phyloP scores from a whole-genome alignment of 2,329 filamentous ascomycete species.

The Colletotrichum falcatum region DNA sequence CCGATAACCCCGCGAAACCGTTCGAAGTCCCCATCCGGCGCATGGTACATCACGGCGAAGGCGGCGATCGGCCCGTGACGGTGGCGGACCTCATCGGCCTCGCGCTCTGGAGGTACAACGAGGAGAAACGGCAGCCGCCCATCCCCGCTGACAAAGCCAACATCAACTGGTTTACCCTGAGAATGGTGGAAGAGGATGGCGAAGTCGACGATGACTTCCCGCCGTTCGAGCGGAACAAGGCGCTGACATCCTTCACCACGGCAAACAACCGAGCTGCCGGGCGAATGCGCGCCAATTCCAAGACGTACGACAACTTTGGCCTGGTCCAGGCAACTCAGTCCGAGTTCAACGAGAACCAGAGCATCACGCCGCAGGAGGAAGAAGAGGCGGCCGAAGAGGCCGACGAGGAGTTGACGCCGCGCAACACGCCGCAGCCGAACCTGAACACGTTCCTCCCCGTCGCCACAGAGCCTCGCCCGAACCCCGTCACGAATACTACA shows the following conservation, averaged over 20 bases:
- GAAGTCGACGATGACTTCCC: constrained; percentile 90
- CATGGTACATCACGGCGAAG: constrained; percentile 75
- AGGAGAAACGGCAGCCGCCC: constrained; percentile 78
- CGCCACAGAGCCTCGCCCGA: constrained; percentile 57
- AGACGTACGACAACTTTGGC: constrained; percentile 85
- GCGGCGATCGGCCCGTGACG: constrained; percentile 71
- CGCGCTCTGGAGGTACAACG: constrained; percentile 80
- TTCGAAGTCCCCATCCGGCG: constrained; percentile 79
- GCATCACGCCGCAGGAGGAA: constrained; percentile 71
- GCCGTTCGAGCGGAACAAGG: constrained; percentile 78
- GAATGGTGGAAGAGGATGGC: constrained; percentile 87
- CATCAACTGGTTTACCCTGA: constrained; percentile 84
- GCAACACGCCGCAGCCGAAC: constrained; percentile 61
- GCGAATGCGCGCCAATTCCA: constrained; percentile 74
- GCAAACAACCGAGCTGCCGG: constrained; percentile 78
- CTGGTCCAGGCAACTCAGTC: constrained; percentile 78
- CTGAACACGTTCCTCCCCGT: constrained; percentile 47
- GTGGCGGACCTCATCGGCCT: constrained; percentile 87
- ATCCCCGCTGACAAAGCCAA: constrained; percentile 75
- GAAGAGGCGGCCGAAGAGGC: constrained; percentile 52
- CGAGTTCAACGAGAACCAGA: constrained; percentile 77
- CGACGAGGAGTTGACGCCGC: constrained; percentile 58
- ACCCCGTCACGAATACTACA: constrained; percentile 72
- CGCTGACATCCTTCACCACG: constrained; percentile 82
- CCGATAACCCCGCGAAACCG: constrained; percentile 71